Percentiles rank a stretch among this genome's conserved stretches.
Evolutionary conservation across 2,329 filamentous ascomycete genomes (phyloP).

Genomic region (Aureobasidium namibiae): DNA sequence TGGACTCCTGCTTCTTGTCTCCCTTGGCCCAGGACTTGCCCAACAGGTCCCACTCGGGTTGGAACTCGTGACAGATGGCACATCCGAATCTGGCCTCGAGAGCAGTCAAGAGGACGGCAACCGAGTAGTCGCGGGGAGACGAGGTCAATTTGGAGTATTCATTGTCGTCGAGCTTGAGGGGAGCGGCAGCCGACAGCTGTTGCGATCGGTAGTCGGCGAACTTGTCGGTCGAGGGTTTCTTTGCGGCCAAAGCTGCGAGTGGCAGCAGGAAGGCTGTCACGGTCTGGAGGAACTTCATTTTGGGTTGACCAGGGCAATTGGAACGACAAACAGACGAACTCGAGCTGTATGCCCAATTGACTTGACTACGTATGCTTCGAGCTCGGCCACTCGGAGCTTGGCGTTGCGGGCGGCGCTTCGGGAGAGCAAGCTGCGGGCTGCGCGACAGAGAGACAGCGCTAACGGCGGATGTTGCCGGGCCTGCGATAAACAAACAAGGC

Average conservation of each 20-base stretch:
- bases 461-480: constrained; percentile 3
- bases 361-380: constrained; percentile 8
- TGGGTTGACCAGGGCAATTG: background rate
- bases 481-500: constrained; percentile 3
- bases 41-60: constrained; percentile 87
- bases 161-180: constrained; percentile 70
- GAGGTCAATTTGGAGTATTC: constrained; percentile 68
- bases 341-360: too few species aligned
- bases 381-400: constrained; percentile 5
- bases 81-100: constrained; percentile 78
- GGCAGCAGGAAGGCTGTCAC: constrained; percentile 57
- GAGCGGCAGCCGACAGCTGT: constrained; percentile 50
- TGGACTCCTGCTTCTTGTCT: constrained; percentile 64
- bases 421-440: background rate
- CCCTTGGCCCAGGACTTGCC: constrained; percentile 80
- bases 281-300: constrained; percentile 60
- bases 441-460: background rate
- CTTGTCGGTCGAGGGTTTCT: constrained; percentile 52
- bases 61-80: constrained; percentile 78
- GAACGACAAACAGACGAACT: background rate
- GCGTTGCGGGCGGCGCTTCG: background rate
- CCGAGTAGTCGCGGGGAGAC: constrained; percentile 72
- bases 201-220: constrained; percentile 66
- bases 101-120: constrained; percentile 78
- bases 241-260: constrained; percentile 53